Conservation (phyloP, 2,329 filamentous ascomycete species). For the Paecilomyces niveus region DNA sequence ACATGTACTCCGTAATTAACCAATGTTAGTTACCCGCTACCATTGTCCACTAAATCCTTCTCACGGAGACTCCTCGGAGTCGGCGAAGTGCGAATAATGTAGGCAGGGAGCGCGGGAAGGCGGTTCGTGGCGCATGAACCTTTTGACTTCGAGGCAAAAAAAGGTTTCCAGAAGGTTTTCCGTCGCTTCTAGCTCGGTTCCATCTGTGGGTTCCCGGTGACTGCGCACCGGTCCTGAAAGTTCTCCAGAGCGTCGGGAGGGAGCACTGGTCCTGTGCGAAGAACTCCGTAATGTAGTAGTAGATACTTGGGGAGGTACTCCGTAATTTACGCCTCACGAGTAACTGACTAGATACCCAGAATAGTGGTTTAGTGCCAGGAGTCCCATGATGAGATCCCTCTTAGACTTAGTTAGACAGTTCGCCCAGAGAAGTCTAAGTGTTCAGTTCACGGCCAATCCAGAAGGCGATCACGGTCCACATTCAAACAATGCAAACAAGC, state of each 20-base stretch:
- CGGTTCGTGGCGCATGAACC: background rate
- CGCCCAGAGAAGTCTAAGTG: background rate
- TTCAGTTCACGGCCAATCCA: background rate
- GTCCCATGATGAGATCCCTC: background rate
- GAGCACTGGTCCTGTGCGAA: no score
- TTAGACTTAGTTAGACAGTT: background rate
- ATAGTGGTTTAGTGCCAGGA: background rate
- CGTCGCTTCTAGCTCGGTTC: slow-evolving; percentile 6
- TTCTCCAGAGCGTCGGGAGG: background rate
- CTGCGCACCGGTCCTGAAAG: background rate
- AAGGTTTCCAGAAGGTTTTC: slow-evolving; percentile 5
- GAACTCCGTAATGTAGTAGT: background rate
- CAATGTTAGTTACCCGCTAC: background rate
- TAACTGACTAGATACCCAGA: background rate
- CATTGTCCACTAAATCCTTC: background rate
- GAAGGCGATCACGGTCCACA: background rate
- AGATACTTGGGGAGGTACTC: background rate
- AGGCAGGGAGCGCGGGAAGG: background rate
- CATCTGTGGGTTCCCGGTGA: background rate
- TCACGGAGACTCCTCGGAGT: background rate
- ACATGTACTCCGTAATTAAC: background rate
- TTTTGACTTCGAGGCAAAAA: background rate
- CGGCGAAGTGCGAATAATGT: background rate
- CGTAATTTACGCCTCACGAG: background rate
- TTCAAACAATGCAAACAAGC: background rate